Conservation (phyloP, 805 yeast species). For the Schizosaccharomyces japonicus region DNA sequence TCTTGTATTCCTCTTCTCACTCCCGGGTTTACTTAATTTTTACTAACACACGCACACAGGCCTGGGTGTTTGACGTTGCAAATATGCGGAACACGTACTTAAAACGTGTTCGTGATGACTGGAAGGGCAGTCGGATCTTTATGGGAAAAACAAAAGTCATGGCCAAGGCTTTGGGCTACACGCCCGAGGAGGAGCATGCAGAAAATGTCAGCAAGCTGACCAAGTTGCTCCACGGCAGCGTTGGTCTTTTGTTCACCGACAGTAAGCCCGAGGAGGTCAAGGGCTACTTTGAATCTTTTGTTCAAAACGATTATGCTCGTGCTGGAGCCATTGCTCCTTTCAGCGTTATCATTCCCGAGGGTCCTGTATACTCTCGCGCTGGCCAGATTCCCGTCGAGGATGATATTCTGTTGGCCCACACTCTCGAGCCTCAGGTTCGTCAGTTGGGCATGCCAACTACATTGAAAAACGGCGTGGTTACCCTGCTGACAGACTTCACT, state of each 20-base stretch:
- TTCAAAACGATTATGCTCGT: slow-evolving; percentile 65
- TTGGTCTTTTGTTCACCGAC: slow-evolving; percentile 73
- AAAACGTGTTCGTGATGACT: slow-evolving; percentile 75
- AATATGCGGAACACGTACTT: slow-evolving; percentile 89
- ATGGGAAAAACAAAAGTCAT: slow-evolving; percentile 85
- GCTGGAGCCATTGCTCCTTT: slow-evolving; percentile 71
- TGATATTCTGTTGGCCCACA: slow-evolving; percentile 90
- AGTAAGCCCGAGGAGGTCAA: slow-evolving; percentile 74
- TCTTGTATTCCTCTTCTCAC: too few relatives aligned
- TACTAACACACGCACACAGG: too few relatives aligned
- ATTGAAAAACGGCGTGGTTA: slow-evolving; percentile 70
- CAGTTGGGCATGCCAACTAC: slow-evolving; percentile 77
- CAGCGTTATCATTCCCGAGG: slow-evolving; percentile 67
- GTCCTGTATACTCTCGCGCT: slow-evolving; percentile 82
- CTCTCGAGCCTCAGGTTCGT: slow-evolving; percentile 81
- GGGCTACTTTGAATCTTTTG: slow-evolving; percentile 60
- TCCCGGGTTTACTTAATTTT: too few relatives aligned
- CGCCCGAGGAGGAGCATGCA: slow-evolving; percentile 71
- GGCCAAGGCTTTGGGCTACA: slow-evolving; percentile 75
- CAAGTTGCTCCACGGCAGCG: slow-evolving; percentile 33
- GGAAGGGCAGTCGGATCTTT: slow-evolving; percentile 68
- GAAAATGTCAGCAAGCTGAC: slow-evolving; percentile 56
- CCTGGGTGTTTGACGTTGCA: slow-evolving; percentile 68
- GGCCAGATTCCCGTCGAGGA: slow-evolving; percentile 77
- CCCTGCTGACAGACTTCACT: slow-evolving; percentile 45